Evolutionary conservation across 345 rosid species (phyloP).

Genomic region (Gossypium raimondii): DNA sequence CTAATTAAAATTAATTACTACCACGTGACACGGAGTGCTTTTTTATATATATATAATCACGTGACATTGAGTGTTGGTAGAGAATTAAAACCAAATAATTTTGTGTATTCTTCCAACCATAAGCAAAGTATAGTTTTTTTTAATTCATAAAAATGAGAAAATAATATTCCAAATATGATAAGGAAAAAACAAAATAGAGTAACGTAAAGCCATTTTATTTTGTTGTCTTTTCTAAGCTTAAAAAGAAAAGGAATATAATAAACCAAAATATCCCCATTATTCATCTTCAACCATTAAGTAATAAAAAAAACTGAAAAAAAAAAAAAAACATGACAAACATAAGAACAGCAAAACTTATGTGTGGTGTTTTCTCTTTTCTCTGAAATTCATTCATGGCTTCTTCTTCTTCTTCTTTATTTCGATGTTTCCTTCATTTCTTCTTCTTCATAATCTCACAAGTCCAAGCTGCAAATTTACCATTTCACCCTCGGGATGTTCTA

Average conservation of each 20-base stretch:
- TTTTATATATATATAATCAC: too few species aligned
- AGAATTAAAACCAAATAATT: too few species aligned
- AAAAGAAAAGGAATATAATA: too few species aligned
- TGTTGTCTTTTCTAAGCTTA: neutral
- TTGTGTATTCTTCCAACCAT: too few species aligned
- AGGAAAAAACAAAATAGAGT: neutral
- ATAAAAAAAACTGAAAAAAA: too few species aligned
- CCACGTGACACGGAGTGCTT: accelerated
- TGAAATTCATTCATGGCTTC: neutral
- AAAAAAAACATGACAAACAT: too few species aligned
- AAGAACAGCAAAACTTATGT: too few species aligned
- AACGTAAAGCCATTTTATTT: neutral
- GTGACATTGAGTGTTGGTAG: too few species aligned
- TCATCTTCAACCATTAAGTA: too few species aligned
- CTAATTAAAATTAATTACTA: too few species aligned
- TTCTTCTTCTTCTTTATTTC: neutral
- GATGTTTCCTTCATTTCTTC: slow-evolving; percentile 13
- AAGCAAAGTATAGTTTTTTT: neutral
- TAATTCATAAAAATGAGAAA: neutral
- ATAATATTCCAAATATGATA: too few species aligned
- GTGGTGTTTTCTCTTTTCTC: too few species aligned
- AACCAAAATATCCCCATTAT: neutral
- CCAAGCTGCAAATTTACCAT: slow-evolving; percentile 36
- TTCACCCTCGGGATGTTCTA: slow-evolving; percentile 68
- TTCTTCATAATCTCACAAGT: slow-evolving; percentile 10